Percentiles rank a stretch among this genome's conserved stretches.
Conservation (phyloP, 805 yeast genomes). For the Komagataella pseudopastoris region DNA sequence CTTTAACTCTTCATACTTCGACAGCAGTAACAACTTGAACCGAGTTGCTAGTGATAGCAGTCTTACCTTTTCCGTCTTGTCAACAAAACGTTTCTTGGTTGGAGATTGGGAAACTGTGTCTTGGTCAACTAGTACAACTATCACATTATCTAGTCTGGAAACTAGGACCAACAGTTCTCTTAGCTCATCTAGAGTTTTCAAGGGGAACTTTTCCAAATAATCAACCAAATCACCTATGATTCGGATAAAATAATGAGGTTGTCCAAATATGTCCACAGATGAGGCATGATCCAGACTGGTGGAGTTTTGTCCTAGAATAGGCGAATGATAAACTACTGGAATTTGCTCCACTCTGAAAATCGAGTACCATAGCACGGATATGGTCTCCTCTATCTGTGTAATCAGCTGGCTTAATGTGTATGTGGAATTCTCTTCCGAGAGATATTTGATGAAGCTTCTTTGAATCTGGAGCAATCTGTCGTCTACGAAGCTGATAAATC, state of each 20-base stretch:
- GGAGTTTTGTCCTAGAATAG: not conserved
- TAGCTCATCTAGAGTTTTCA: slow-evolving; percentile 11
- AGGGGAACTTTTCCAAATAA: slow-evolving; percentile 28
- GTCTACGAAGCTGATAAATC: slow-evolving; percentile 41
- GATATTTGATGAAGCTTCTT: slow-evolving; percentile 31
- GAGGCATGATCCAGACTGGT: not conserved
- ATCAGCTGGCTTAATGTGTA: slow-evolving; percentile 20
- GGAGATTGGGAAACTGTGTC: slow-evolving; percentile 3
- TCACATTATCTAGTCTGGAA: slow-evolving; percentile 16
- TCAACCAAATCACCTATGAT: slow-evolving; percentile 59
- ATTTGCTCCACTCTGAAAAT: slow-evolving; percentile 20
- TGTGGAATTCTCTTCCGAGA: slow-evolving; percentile 15
- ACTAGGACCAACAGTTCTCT: slow-evolving; percentile 9
- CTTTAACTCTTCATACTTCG: slow-evolving; percentile 16
- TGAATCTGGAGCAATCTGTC: slow-evolving; percentile 37
- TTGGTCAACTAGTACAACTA: slow-evolving; percentile 16
- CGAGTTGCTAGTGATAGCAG: slow-evolving; percentile 17
- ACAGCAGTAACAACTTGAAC: slow-evolving; percentile 14
- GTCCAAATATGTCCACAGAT: slow-evolving; percentile 31
- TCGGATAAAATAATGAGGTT: slow-evolving; percentile 44
- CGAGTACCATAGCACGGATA: slow-evolving; percentile 53
- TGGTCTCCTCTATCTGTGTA: slow-evolving; percentile 29
- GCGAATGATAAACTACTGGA: slow-evolving; percentile 15
- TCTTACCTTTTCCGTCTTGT: slow-evolving; percentile 19
- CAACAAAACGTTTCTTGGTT: slow-evolving; percentile 8